Conservation (phyloP, 2,329 filamentous ascomycete genomes). For the Penicillium expansum region DNA sequence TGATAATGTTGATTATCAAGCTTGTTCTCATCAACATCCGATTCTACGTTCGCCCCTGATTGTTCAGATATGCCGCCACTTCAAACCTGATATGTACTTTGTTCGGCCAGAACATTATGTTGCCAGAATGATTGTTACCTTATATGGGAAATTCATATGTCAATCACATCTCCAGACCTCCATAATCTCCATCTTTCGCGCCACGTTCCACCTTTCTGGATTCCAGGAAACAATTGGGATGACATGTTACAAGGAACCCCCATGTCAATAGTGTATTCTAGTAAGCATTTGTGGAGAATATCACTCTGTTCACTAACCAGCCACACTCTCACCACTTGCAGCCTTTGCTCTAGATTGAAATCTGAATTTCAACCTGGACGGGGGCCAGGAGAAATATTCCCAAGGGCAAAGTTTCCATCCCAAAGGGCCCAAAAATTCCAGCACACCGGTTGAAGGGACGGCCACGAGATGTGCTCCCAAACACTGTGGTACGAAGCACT, state of each 20-base stretch:
- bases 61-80: background rate
- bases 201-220: background rate
- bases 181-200: background rate
- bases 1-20: background rate
- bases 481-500: background rate
- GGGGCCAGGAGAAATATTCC: background rate
- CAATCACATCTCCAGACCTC: background rate
- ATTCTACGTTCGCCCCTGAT: background rate
- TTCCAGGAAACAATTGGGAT: background rate
- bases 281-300: background rate
- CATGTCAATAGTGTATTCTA: background rate
- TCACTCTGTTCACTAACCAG: background rate
- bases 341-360: background rate
- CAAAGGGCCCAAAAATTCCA: background rate
- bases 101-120: background rate
- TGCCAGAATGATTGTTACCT: background rate
- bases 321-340: background rate
- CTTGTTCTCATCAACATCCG: background rate
- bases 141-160: background rate
- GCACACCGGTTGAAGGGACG: slow-evolving; percentile 1
- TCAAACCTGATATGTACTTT: background rate
- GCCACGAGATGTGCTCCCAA: slow-evolving; percentile 8
- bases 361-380: background rate
- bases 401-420: background rate
- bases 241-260: background rate